Conservation (phyloP, 139 green algal species). For the Nannochloris sp. region DNA sequence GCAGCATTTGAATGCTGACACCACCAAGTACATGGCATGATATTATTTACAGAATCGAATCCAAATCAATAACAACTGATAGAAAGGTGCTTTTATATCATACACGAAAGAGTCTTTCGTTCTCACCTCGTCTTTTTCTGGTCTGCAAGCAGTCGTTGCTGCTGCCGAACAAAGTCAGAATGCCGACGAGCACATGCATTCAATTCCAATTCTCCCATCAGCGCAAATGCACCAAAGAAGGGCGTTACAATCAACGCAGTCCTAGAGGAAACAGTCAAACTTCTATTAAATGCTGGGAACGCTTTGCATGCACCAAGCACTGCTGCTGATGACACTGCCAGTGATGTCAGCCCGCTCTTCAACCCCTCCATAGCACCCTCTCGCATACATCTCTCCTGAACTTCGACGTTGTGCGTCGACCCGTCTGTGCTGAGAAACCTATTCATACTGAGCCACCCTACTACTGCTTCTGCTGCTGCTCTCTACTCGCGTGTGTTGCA, state of each 20-base stretch:
- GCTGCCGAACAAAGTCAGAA: not conserved
- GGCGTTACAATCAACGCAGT: conserved; percentile 33
- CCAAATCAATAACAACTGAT: no score
- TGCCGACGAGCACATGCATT: conserved; percentile 24
- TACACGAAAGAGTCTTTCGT: no score
- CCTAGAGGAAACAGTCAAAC: conserved; percentile 14
- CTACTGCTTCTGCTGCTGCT: no score
- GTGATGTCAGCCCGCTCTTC: not conserved
- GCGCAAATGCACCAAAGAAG: conserved; percentile 35
- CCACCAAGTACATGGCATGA: no score
- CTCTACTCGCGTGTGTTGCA: no score
- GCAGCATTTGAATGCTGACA: no score
- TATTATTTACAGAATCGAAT: no score
- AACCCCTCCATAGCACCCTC: conserved; percentile 3
- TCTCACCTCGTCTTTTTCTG: no score
- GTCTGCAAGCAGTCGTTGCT: not conserved
- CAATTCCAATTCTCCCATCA: conserved; percentile 33
- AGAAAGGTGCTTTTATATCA: no score
- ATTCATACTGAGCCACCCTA: not conserved
- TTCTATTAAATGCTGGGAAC: conserved; percentile 23
- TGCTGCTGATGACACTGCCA: conserved; percentile 7
- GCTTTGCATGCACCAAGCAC: conserved; percentile 25
- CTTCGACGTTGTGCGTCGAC: conserved; percentile 4
- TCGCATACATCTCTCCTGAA: conserved; percentile 12
- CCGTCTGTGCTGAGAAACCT: not conserved